Percentiles rank a stretch among this genome's conserved stretches.
Conservation (phyloP, 495 filamentous ascomycete species). For the Parachaetomium inaequale region DNA sequence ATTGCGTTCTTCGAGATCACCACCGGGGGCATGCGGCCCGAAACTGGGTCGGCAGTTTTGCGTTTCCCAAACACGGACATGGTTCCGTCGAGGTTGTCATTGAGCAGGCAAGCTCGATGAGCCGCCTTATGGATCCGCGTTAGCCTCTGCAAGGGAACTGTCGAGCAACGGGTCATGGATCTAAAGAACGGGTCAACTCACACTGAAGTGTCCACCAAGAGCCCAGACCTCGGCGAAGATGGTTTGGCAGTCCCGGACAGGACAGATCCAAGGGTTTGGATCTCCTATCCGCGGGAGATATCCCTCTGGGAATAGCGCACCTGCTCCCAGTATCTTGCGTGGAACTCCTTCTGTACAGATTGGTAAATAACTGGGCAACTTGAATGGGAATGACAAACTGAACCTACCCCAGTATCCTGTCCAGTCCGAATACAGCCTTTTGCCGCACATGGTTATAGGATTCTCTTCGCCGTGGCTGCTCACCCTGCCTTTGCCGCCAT, state of each 20-base stretch:
- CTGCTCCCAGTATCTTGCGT: slow-evolving; percentile 10
- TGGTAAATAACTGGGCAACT: background rate
- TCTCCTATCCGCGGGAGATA: slow-evolving; percentile 13
- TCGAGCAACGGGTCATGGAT: no score
- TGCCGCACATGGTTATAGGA: slow-evolving; percentile 7
- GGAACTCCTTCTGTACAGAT: background rate
- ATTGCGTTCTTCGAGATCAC: slow-evolving; percentile 18
- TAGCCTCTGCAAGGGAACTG: no score
- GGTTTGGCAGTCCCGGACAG: slow-evolving; percentile 18
- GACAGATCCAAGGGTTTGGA: slow-evolving; percentile 24
- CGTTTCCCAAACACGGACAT: slow-evolving; percentile 19
- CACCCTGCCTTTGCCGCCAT: background rate
- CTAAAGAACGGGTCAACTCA: background rate
- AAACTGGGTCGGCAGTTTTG: background rate
- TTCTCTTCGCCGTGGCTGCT: background rate
- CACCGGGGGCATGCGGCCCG: slow-evolving; percentile 14
- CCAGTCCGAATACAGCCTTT: slow-evolving; percentile 20
- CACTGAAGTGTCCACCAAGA: slow-evolving; percentile 26
- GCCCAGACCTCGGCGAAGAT: slow-evolving; percentile 11
- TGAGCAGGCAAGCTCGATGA: slow-evolving; percentile 22
- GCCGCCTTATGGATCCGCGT: background rate
- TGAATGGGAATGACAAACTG: background rate
- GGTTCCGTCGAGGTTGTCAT: slow-evolving; percentile 25
- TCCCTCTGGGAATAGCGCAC: slow-evolving; percentile 23
- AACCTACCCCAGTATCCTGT: slow-evolving; percentile 15